Evolutionary conservation across 257 asterid genomes (phyloP), one percentile per base, ranked within the genome.

Genomic region (Lycium ferocissimum): DNA sequence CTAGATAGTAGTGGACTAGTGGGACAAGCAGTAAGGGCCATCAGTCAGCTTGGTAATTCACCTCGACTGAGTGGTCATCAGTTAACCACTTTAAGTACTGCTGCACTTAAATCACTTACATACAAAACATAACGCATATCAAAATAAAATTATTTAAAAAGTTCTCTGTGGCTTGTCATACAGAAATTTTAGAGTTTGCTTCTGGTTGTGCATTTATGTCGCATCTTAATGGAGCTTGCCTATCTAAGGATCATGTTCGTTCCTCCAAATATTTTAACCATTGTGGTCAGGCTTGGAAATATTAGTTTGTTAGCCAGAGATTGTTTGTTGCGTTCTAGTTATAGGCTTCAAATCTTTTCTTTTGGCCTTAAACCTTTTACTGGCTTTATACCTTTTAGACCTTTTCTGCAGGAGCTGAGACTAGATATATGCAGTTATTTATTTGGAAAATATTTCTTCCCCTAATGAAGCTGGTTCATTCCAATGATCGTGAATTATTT

Each of bases 371-470:
- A 75, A 75, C 62, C 1, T 22, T 51, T 12, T 51, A 49, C 81
- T 75, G 81, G 62, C 81, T 26, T 75, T 15, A 75, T 75, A 49
- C 3, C 14, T 70, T 70, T 70, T 38, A 70, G 6, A 70, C 78
- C 78, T 51, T 75, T 51, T 49, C 62, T 88, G 90, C 93, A 95
- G 98, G 93, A 63, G 84, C 90, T n/a, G 84, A 86, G 86, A 81
- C 80, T 57, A 85, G 65, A 73, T 69, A 84, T 75, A 43, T 94
- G 91, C 91, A 89, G 63, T 66, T 87, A 70, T 90, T 94, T 90
- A 91, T 93, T 20, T 92, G 93, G 95, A 89, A 89, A 89, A 83
- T 91, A 81, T 88, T 92, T 91, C 81, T 93, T 83, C 98, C 98
- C 49, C 85, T 91, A 83, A 85, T 93, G 90, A 91, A 92, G 86